A percentile compares a stretch with the other conserved stretches of the same genome.
phyloP scores from a whole-genome alignment of 768 basidiomycete species.

The Lentinula aciculospora region DNA sequence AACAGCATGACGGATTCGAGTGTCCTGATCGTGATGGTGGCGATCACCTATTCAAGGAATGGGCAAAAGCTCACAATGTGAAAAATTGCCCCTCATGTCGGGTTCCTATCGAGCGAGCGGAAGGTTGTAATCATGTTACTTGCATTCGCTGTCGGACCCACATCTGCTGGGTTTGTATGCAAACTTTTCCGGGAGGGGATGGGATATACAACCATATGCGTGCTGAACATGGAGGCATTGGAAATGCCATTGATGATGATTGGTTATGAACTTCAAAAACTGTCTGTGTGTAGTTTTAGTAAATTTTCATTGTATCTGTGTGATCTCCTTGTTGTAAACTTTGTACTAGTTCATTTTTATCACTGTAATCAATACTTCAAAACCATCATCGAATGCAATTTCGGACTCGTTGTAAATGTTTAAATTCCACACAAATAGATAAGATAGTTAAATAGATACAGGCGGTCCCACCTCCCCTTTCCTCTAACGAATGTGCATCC shows the following conservation, averaged over 20 bases:
- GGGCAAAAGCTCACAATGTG: constrained; percentile 59
- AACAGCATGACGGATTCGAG: constrained; percentile 60
- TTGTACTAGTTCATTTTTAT: not conserved
- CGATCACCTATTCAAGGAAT: constrained; percentile 54
- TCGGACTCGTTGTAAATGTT: no score
- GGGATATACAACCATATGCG: constrained; percentile 83
- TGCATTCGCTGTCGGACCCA: constrained; percentile 71
- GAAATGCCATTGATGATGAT: constrained; percentile 16
- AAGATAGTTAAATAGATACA: no score
- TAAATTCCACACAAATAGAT: no score
- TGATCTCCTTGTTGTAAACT: not conserved
- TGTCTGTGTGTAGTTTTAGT: not conserved
- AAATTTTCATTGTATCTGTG: not conserved
- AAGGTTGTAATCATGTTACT: constrained; percentile 83
- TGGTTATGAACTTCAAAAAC: not conserved
- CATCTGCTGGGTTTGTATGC: constrained; percentile 76
- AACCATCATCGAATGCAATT: no score
- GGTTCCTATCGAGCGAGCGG: constrained; percentile 62
- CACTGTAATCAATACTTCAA: not conserved
- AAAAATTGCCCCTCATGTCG: constrained; percentile 74
- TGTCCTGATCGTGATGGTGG: constrained; percentile 57
- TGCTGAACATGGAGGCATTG: constrained; percentile 58
- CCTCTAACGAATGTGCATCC: no score
- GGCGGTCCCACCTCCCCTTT: no score
- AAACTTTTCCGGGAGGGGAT: constrained; percentile 60